Base-by-base conservation (phyloP, 1,284 basidiomycete species). In the Retiboletus flavoniger region DNA sequence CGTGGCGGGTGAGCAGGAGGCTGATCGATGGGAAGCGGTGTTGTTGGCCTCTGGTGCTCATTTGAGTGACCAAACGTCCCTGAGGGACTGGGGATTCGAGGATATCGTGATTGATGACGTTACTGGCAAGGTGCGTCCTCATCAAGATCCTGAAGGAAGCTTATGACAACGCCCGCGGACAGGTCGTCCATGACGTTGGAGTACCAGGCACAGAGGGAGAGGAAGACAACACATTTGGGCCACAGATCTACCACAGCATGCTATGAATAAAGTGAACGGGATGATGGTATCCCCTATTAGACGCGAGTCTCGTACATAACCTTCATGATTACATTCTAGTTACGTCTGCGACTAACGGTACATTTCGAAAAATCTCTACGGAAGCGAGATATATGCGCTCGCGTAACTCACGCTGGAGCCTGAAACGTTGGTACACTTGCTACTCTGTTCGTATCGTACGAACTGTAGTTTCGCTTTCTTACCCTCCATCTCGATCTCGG, bases 361-460 rank as follows among this genome's bases (percentile, higher is more conserved):
- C 46, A 51, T 43, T 42, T 36, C 34, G 21, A 42, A 40, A 43
- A 14, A 35, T 43, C 26, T 53, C 56, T 69, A 69, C 24, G 39
- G 38, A 56, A 88, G 81, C 41, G 73, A 77, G 46, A 93, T 74
- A 72, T 84, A 92, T 24, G 89, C 96, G 66, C 93, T 94, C 3
- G 95, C 95, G 70, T 99, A 99, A 69, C 93, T 96, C 34, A 99
- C 96, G 66, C 93, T 96, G 45, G 89, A 93, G 70, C 95, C 93
- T 39, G 77, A 74, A 43, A 89, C 69, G 7, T 72, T 82, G 55
- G 77, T 57, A 65, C 91, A 95, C 57, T 81, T 74, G 65, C 86
- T 91, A 67, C 95, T 98, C 74, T 98, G 96, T 70, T 93, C 93
- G 69, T 98, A 98, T 60, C 87, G 78, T 31, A 95, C 90, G 85